Evolutionary conservation across 2,329 filamentous ascomycete genomes (phyloP).

Genomic region (Cercospora canescens): DNA sequence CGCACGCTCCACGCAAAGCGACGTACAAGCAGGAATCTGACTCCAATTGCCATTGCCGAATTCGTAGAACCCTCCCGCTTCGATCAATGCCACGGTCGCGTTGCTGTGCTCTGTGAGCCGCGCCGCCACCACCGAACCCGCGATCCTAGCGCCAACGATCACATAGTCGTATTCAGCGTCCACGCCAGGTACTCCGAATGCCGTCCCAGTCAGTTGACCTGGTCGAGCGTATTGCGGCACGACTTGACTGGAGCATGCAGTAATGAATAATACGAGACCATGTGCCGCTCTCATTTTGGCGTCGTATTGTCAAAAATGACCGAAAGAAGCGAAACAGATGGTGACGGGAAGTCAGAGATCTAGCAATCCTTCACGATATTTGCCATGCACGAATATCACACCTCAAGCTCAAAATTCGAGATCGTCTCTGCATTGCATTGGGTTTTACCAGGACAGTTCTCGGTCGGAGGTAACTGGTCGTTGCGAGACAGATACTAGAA

Average conservation of each 20-base stretch:
- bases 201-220: not conserved
- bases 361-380: too few species aligned
- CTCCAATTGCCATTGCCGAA: constrained; percentile 33
- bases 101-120: constrained; percentile 27
- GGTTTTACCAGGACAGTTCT: not conserved
- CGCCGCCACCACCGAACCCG: constrained; percentile 29
- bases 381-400: too few species aligned
- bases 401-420: too few species aligned
- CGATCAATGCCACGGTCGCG: constrained; percentile 32
- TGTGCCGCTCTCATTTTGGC: not conserved
- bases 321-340: not conserved
- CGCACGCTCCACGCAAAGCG: not conserved
- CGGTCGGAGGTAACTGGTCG: too few species aligned
- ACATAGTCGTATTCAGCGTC: constrained; percentile 1
- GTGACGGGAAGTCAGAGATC: not conserved
- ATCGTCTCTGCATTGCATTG: not conserved
- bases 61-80: constrained; percentile 37
- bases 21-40: constrained; percentile 29
- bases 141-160: constrained; percentile 10
- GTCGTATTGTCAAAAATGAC: not conserved
- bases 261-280: not conserved
- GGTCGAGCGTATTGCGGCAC: not conserved
- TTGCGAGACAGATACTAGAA: too few species aligned
- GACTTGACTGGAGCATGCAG: not conserved
- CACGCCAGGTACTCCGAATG: not conserved